These are phyloP conservation scores for Penicillium fimorum DNA, from an alignment of 495 filamentous ascomycete genomes.

Conservation along the genomic window DNA sequence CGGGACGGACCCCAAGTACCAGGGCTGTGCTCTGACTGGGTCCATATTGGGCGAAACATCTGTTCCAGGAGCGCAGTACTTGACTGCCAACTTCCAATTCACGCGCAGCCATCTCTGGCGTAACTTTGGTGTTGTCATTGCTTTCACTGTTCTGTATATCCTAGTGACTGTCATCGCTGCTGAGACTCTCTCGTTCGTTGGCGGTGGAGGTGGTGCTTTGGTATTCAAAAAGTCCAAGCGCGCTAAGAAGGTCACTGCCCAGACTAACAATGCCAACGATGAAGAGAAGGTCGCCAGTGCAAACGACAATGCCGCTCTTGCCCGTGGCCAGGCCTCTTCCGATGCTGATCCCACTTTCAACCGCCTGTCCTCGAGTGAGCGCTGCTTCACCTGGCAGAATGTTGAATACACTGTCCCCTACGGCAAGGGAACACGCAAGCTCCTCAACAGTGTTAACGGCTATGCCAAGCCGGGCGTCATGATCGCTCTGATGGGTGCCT, in stretches of 20 bases:
- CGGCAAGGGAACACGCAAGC: slow-evolving; percentile 63
- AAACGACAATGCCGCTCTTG: slow-evolving; percentile 40
- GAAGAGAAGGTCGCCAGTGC: slow-evolving; percentile 44
- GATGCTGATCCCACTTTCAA: slow-evolving; percentile 46
- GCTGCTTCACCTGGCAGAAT: slow-evolving; percentile 73
- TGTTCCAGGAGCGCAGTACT: slow-evolving; percentile 60
- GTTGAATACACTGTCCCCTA: slow-evolving; percentile 73
- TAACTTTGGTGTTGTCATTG: slow-evolving; percentile 74
- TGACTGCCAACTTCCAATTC: slow-evolving; percentile 57
- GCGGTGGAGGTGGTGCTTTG: slow-evolving; percentile 57
- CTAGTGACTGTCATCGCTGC: slow-evolving; percentile 61
- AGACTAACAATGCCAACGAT: slow-evolving; percentile 39
- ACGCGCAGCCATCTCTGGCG: slow-evolving; percentile 69
- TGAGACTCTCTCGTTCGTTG: slow-evolving; percentile 52
- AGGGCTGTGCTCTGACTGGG: slow-evolving; percentile 63
- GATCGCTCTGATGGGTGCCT: slow-evolving; percentile 81
- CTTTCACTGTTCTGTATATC: slow-evolving; percentile 67
- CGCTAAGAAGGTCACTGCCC: slow-evolving; percentile 51
- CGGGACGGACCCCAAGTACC: slow-evolving; percentile 48
- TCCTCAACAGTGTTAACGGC: slow-evolving; percentile 70
- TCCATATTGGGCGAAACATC: slow-evolving; percentile 41
- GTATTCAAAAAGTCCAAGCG: slow-evolving; percentile 67
- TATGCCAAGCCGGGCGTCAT: slow-evolving; percentile 79
- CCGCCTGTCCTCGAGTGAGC: slow-evolving; percentile 58
- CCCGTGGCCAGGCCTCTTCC: slow-evolving; percentile 45